Conservation (phyloP, 1,139 yeast genomes). For the Lodderomyces margitis region DNA sequence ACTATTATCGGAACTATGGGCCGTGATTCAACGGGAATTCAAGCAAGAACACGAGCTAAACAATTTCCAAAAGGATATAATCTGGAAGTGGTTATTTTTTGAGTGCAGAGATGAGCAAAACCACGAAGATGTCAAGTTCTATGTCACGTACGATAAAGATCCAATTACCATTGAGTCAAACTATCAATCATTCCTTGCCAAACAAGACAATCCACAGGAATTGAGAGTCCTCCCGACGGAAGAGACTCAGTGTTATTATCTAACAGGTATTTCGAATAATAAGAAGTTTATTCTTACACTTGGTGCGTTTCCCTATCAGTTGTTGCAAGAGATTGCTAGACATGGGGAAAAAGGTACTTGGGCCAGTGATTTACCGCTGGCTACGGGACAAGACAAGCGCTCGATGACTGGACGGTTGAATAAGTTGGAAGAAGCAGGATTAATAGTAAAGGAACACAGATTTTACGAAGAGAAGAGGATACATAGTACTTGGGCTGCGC, state of each 20-base stretch:
- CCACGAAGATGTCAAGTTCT: slow-evolving; percentile 19
- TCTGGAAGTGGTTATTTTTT: slow-evolving; percentile 44
- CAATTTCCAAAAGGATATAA: slow-evolving; percentile 32
- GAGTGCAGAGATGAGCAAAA: slow-evolving; percentile 12
- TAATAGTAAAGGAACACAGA: slow-evolving; percentile 43
- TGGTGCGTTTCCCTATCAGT: slow-evolving; percentile 44
- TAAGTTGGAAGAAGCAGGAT: slow-evolving; percentile 47
- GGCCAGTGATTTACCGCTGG: slow-evolving; percentile 53
- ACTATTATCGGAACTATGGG: slow-evolving; percentile 32
- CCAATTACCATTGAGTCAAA: slow-evolving; percentile 20
- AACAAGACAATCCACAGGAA: slow-evolving; percentile 16
- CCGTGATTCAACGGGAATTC: slow-evolving; percentile 20
- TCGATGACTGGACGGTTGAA: slow-evolving; percentile 64
- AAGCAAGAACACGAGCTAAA: slow-evolving; percentile 22
- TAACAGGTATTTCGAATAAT: slow-evolving; percentile 38
- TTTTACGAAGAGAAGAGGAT: slow-evolving; percentile 45
- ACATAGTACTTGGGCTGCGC: slow-evolving; percentile 50
- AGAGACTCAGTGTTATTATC: slow-evolving; percentile 41
- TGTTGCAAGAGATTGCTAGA: slow-evolving; percentile 51
- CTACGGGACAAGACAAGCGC: slow-evolving; percentile 69
- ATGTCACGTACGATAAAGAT: slow-evolving; percentile 18
- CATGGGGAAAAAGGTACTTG: slow-evolving; percentile 55
- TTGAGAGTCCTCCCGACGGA: slow-evolving; percentile 31
- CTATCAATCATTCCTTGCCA: slow-evolving; percentile 21
- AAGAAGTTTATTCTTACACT: slow-evolving; percentile 30